These are phyloP conservation scores for Geranomyces variabilis DNA, from an alignment of 192 early-diverging fungal species.

Conservation along the genomic window DNA sequence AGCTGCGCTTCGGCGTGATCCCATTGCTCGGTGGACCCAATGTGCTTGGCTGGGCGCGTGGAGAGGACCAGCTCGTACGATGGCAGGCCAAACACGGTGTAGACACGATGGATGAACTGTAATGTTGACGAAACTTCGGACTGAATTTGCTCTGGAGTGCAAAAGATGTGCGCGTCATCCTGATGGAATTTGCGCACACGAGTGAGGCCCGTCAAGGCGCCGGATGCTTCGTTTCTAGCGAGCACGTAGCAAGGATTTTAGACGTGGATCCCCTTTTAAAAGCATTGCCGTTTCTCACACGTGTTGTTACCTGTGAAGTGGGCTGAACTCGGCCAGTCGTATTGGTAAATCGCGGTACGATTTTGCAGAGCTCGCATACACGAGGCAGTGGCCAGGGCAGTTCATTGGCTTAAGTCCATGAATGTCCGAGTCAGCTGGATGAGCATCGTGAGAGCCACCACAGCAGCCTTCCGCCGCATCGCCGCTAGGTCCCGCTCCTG, in stretches of 20 bases:
- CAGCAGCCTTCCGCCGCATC: constrained; percentile 18
- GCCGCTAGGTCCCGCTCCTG: neutral
- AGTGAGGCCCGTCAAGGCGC: constrained; percentile 86
- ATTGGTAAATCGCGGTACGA: constrained; percentile 90
- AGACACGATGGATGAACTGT: constrained; percentile 78
- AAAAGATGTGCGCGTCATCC: constrained; percentile 97
- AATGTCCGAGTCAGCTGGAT: constrained; percentile 45
- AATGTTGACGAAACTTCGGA: constrained; percentile 79
- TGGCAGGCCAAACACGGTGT: constrained; percentile 76
- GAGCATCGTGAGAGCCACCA: constrained; percentile 38
- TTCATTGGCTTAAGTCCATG: constrained; percentile 98
- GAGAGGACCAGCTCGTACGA: constrained; percentile 79
- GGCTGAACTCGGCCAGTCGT: constrained; percentile 89
- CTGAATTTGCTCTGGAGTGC: constrained; percentile 75
- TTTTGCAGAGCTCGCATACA: constrained; percentile 76
- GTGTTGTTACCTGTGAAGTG: constrained; percentile 77
- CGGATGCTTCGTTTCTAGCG: constrained; percentile 84
- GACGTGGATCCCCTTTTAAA: neutral
- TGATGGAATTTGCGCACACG: constrained; percentile 94
- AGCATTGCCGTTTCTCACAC: neutral
- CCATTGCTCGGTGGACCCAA: constrained; percentile 80
- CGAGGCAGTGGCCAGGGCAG: constrained; percentile 93
- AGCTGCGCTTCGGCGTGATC: constrained; percentile 76
- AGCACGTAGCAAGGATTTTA: constrained; percentile 3
- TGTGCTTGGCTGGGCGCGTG: constrained; percentile 76